phyloP scores from a whole-genome alignment of 495 filamentous ascomycete species.

The Staphylotrichum tortipilum region DNA sequence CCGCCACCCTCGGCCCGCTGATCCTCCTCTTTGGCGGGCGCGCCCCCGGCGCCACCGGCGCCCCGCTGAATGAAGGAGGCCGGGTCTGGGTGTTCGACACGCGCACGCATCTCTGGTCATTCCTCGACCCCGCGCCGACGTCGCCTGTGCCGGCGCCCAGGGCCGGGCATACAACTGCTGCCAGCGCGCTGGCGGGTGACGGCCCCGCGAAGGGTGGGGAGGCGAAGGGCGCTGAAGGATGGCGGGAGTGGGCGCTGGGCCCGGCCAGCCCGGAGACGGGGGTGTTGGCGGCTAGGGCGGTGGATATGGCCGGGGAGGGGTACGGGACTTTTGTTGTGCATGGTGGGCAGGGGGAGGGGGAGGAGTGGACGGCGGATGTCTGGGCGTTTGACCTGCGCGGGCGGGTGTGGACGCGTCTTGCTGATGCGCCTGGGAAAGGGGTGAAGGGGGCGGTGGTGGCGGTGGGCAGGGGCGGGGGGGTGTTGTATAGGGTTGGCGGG shows the following conservation, averaged over 20 bases:
- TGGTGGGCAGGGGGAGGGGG: constrained; percentile 54
- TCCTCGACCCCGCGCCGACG: constrained; percentile 39
- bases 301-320: constrained; percentile 40
- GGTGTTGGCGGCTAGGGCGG: too few species aligned
- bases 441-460: constrained; percentile 58
- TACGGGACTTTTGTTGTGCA: constrained; percentile 60
- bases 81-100: constrained; percentile 61
- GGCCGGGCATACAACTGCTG: too few species aligned
- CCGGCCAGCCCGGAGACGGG: constrained; percentile 32
- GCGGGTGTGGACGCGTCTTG: constrained; percentile 52
- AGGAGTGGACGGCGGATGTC: constrained; percentile 39
- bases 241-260: constrained; percentile 37
- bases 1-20: constrained; percentile 47
- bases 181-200: too few species aligned
- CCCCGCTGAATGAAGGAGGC: constrained; percentile 50
- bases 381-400: constrained; percentile 61
- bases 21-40: constrained; percentile 61
- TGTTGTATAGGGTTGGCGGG: constrained; percentile 67
- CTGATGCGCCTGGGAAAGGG: constrained; percentile 50
- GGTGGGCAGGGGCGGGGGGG: constrained; percentile 37
- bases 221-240: constrained; percentile 19
- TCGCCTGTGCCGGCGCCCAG: too few species aligned
- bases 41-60: constrained; percentile 33
- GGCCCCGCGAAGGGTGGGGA: constrained; percentile 36
- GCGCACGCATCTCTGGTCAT: constrained; percentile 45